Percentiles rank a stretch among this genome's conserved stretches.
Conservation (phyloP, 2,329 filamentous ascomycete species). For the Fusarium sp. region DNA sequence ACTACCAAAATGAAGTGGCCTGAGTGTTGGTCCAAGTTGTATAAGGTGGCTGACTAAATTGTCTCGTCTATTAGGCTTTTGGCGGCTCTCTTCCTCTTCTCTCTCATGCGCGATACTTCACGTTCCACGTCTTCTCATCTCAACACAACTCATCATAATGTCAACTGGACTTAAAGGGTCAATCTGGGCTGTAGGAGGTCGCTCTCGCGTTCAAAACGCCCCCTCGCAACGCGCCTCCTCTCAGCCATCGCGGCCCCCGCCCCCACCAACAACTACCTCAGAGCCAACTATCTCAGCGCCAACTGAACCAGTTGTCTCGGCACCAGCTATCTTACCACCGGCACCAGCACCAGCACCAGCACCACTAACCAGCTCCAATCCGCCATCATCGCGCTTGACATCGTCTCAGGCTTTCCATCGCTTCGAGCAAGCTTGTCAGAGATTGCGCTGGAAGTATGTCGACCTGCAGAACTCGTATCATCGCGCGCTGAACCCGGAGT, state of each 20-base stretch:
- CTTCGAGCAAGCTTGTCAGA: conserved; percentile 69
- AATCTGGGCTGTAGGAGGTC: conserved; percentile 41
- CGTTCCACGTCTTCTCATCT: not conserved
- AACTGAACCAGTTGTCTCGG: not conserved
- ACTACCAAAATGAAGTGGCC: not conserved
- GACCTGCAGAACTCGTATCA: conserved; percentile 68
- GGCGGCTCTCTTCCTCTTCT: not conserved
- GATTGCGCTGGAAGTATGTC: conserved; percentile 72
- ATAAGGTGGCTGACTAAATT: not conserved
- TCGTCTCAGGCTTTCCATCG: conserved; percentile 61
- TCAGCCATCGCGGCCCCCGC: conserved; percentile 17
- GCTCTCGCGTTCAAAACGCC: conserved; percentile 3
- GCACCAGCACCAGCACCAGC: not conserved
- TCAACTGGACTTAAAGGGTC: conserved; percentile 37
- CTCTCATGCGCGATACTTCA: not conserved
- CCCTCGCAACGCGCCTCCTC: conserved; percentile 22
- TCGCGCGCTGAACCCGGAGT: conserved; percentile 57
- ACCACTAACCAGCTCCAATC: not conserved
- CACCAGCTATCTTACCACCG: not conserved
- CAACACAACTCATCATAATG: conserved; percentile 22
- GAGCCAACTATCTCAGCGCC: conserved; percentile 24
- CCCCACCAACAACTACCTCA: conserved; percentile 2
- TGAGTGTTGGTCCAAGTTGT: not conserved
- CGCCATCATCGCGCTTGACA: conserved; percentile 37
- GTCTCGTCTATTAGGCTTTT: not conserved